Conservation (phyloP, 257 asterid species). For the Gentiana straminea region DNA sequence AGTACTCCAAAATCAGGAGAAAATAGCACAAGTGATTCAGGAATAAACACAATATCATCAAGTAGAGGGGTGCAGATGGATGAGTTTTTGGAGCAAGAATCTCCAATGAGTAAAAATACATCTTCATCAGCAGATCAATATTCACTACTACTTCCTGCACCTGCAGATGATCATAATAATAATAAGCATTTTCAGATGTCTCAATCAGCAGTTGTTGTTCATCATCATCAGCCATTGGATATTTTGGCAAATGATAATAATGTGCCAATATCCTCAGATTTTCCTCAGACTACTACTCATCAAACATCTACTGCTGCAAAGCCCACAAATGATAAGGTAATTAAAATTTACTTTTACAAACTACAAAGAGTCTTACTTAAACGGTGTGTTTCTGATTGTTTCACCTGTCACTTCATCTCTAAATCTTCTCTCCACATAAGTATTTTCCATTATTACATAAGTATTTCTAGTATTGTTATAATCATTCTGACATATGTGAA, state of each 20-base stretch:
- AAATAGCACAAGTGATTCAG: conserved; percentile 61
- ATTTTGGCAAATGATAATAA: conserved; percentile 39
- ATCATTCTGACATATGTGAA: too few species aligned
- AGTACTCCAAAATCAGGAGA: conserved; percentile 82
- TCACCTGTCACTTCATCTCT: too few species aligned
- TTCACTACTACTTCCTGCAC: conserved; percentile 9
- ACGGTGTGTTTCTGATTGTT: too few species aligned
- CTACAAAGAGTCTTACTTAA: too few species aligned
- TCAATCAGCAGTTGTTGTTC: conserved; percentile 16
- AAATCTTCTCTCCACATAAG: too few species aligned
- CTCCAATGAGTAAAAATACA: conserved; percentile 48
- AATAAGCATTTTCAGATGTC: conserved; percentile 28
- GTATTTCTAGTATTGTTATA: too few species aligned
- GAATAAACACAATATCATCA: conserved; percentile 38
- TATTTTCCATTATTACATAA: too few species aligned
- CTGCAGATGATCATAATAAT: background rate
- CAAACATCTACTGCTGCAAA: conserved; percentile 21
- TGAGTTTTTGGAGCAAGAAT: conserved; percentile 36
- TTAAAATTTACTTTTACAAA: too few species aligned
- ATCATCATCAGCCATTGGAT: conserved; percentile 20
- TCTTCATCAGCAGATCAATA: conserved; percentile 18
- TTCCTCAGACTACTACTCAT: conserved; percentile 19
- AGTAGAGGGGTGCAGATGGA: conserved; percentile 8
- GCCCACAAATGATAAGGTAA: conserved; percentile 51
- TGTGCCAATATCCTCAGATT: conserved; percentile 9